Evolutionary conservation across 129 eudicot species (phyloP).

Genomic region (Flaveria brownii): DNA sequence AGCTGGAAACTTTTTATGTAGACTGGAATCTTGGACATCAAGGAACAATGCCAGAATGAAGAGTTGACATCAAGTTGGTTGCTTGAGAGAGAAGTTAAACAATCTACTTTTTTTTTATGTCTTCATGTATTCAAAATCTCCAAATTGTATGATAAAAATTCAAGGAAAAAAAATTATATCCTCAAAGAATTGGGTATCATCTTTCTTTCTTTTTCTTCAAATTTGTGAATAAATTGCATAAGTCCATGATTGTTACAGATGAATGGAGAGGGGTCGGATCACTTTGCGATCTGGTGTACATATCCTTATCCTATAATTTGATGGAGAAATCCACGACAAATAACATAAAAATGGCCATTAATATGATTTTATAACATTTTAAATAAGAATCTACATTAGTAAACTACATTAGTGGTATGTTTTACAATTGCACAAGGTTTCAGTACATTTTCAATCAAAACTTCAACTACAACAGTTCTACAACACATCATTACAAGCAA

Average conservation of each 20-base stretch:
- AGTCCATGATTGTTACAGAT: not conserved
- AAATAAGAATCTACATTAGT: not conserved
- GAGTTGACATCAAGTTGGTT: constrained; percentile 12
- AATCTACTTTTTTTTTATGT: not conserved
- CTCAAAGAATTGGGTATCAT: not conserved
- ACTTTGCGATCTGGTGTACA: no score
- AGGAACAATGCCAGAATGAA: constrained; percentile 12
- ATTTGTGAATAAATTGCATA: not conserved
- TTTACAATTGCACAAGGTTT: not conserved
- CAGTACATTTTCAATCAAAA: constrained; percentile 6
- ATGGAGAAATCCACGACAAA: not conserved
- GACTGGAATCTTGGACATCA: constrained; percentile 22
- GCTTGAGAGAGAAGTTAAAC: constrained; percentile 9
- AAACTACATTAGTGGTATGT: not conserved
- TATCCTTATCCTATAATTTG: no score
- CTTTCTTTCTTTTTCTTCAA: not conserved
- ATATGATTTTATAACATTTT: not conserved
- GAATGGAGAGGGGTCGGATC: no score
- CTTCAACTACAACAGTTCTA: constrained; percentile 11
- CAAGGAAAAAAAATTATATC: not conserved
- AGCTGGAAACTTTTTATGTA: not conserved
- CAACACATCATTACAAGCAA: constrained; percentile 19
- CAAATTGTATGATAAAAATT: constrained; percentile 3
- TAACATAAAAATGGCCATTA: not conserved
- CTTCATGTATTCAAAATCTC: constrained; percentile 6